Conservation (phyloP, 768 basidiomycete species). For the Leucocoprinus leucothites region DNA sequence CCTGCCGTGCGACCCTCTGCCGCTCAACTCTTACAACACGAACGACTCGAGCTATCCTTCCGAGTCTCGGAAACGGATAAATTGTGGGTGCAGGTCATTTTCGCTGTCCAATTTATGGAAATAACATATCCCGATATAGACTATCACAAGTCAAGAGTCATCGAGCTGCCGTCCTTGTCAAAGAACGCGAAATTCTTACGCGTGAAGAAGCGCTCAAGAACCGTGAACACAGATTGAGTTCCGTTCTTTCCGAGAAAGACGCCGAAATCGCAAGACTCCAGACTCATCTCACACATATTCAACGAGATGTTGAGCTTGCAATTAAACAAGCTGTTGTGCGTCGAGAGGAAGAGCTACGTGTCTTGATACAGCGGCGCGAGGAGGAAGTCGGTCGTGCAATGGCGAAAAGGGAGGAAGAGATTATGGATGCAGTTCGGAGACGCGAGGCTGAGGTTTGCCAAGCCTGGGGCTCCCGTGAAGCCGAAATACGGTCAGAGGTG, state of each 20-base stretch:
- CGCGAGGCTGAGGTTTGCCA: constrained; percentile 63
- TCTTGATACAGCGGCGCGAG: constrained; percentile 63
- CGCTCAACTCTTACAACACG: constrained; percentile 75
- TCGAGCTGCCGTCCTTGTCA: constrained; percentile 48
- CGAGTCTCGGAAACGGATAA: constrained; percentile 78
- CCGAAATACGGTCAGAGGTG: constrained; percentile 48
- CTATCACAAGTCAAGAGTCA: constrained; percentile 63
- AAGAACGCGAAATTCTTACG: constrained; percentile 61
- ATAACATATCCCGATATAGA: constrained; percentile 34
- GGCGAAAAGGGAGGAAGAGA: constrained; percentile 64
- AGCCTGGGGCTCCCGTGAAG: constrained; percentile 55
- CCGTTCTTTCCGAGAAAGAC: constrained; percentile 55
- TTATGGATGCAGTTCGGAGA: constrained; percentile 61
- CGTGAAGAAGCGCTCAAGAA: constrained; percentile 56
- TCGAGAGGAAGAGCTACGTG: constrained; percentile 68
- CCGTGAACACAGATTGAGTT: constrained; percentile 48
- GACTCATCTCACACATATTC: constrained; percentile 39
- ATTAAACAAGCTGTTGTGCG: constrained; percentile 56
- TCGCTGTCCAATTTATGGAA: not conserved
- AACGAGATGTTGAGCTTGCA: constrained; percentile 39
- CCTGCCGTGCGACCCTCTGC: constrained; percentile 87
- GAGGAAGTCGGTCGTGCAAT: constrained; percentile 67
- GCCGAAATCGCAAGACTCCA: constrained; percentile 52
- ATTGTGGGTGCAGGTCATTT: constrained; percentile 44
- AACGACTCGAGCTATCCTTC: constrained; percentile 66